phyloP scores from a whole-genome alignment of 2,329 filamentous ascomycete species.

The Aureobasidium sp. region DNA sequence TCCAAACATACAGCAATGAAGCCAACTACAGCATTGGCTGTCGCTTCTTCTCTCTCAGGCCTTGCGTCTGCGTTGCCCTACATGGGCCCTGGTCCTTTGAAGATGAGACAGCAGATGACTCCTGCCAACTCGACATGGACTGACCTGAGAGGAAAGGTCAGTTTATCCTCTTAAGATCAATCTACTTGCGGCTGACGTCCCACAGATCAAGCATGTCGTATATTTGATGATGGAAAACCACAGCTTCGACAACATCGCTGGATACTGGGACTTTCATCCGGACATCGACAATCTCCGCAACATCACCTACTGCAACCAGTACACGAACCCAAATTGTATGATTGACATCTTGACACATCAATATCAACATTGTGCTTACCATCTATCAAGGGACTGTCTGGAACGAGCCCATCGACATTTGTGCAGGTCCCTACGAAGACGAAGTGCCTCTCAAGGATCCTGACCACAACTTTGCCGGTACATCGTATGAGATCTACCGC shows the following conservation, averaged over 20 bases:
- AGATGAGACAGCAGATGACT: background rate
- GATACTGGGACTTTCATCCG: constrained; percentile 33
- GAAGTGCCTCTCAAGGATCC: constrained; percentile 33
- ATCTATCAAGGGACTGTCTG: constrained; percentile 25
- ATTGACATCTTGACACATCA: too few relatives aligned
- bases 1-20: background rate
- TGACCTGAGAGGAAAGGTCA: constrained; percentile 11
- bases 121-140: background rate
- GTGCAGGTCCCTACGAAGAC: constrained; percentile 30
- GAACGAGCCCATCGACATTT: constrained; percentile 31
- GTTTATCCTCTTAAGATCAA: background rate
- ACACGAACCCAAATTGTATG: constrained; percentile 33
- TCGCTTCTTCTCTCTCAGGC: background rate
- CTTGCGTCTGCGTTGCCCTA: constrained; percentile 5
- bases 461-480: constrained; percentile 27
- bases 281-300: constrained; percentile 33
- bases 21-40: background rate
- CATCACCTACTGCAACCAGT: constrained; percentile 32
- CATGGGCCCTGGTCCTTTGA: background rate
- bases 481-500: constrained; percentile 33
- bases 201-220: constrained; percentile 27
- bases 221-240: constrained; percentile 36
- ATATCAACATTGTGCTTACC: background rate
- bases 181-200: background rate
- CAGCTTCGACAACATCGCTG: constrained; percentile 36